Percentiles rank a stretch among this genome's conserved stretches.
Conservation (phyloP, 2,329 filamentous ascomycete species). For the Ceratocystis lukuohia region DNA sequence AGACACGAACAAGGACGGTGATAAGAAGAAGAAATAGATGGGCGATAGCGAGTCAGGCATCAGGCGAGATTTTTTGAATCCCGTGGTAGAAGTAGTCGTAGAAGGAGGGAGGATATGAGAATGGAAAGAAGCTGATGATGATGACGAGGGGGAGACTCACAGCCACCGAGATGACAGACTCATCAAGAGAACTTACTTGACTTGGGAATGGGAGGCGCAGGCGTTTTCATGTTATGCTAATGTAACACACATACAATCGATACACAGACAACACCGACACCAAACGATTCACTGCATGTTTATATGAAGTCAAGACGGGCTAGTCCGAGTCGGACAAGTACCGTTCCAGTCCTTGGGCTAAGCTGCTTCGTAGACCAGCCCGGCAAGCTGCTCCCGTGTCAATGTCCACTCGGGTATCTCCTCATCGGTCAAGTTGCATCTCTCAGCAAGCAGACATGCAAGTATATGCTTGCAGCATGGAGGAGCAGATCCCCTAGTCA, state of each 20-base stretch:
- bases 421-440: constrained; percentile 32
- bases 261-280: not conserved
- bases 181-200: not conserved
- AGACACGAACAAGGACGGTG: constrained; percentile 36
- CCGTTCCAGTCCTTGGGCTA: not conserved
- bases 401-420: constrained; percentile 40
- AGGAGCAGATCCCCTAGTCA: constrained; percentile 28
- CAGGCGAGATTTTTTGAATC: not conserved
- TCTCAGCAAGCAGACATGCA: constrained; percentile 62
- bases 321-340: too few relatives aligned
- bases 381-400: constrained; percentile 55
- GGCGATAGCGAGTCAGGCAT: too few relatives aligned
- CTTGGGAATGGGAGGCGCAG: constrained; percentile 11
- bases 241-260: constrained; percentile 12
- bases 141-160: constrained; percentile 6
- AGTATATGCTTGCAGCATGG: constrained; percentile 80
- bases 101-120: too few relatives aligned
- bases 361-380: constrained; percentile 41
- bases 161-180: constrained; percentile 4
- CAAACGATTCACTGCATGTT: constrained; percentile 1
- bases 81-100: not conserved
- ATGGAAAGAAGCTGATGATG: not conserved
- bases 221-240: constrained; percentile 14
- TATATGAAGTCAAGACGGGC: not conserved
- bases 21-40: constrained; percentile 39